Percentiles rank a stretch among this genome's conserved stretches.
Evolutionary conservation across 1,284 basidiomycete genomes (phyloP).

Genomic region (Boletus smithii): DNA sequence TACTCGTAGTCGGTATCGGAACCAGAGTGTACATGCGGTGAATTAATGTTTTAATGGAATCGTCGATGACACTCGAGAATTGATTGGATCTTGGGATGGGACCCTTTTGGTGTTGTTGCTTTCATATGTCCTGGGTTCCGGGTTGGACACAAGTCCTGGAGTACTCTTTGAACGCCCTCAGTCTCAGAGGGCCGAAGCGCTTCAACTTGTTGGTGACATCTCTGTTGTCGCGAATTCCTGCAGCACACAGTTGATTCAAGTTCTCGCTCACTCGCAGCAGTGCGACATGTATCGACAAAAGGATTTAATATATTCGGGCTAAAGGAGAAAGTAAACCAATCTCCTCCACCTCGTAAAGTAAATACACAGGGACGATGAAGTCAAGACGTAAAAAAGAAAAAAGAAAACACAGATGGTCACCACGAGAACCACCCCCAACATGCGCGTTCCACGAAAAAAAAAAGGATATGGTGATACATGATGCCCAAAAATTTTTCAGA

Average conservation of each 20-base stretch:
- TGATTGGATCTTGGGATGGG: too few relatives aligned
- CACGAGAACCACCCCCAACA: background rate
- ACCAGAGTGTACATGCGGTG: constrained; percentile 1
- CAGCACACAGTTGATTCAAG: too few relatives aligned
- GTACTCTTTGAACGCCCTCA: too few relatives aligned
- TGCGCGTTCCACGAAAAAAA: background rate
- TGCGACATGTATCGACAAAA: too few relatives aligned
- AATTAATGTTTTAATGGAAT: constrained; percentile 8
- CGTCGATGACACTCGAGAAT: too few relatives aligned
- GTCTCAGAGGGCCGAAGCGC: too few relatives aligned
- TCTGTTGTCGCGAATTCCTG: too few relatives aligned
- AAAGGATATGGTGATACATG: constrained; percentile 2
- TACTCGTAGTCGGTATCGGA: constrained; percentile 8
- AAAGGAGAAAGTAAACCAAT: background rate
- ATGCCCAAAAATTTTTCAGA: constrained; percentile 37
- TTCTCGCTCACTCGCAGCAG: too few relatives aligned
- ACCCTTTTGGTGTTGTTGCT: too few relatives aligned
- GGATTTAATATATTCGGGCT: constrained; percentile 13
- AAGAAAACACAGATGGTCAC: background rate
- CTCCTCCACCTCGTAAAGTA: constrained; percentile 3
- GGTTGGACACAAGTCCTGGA: too few relatives aligned
- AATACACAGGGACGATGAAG: constrained; percentile 9
- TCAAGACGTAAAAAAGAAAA: background rate
- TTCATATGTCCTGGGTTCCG: too few relatives aligned
- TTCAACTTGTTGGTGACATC: too few relatives aligned